These are phyloP conservation scores for Phytophthora constricta DNA, from an alignment of 352 stramenopile species.

Conservation along the genomic window DNA sequence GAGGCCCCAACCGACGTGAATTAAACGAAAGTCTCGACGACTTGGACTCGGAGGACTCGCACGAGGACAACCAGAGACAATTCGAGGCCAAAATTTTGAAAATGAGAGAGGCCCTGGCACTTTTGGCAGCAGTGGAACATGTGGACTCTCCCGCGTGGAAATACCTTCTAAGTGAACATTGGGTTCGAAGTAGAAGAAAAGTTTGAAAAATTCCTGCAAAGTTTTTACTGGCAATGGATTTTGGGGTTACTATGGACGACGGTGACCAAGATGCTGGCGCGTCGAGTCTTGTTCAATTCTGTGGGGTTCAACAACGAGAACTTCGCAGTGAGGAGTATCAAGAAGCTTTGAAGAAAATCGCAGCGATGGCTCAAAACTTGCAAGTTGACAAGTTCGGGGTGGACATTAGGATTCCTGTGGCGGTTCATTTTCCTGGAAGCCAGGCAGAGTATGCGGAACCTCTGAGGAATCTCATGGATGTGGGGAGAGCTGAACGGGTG, in stretches of 20 bases:
- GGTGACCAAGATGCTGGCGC: neutral
- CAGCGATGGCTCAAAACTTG: neutral
- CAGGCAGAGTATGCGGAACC: neutral
- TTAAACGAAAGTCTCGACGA: neutral
- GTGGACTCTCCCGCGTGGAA: conserved; percentile 26
- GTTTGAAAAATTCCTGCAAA: conserved; percentile 17
- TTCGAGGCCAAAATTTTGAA: neutral
- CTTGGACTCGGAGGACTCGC: neutral
- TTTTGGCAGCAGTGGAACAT: conserved; percentile 24
- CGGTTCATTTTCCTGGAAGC: neutral
- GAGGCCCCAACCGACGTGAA: too few relatives aligned
- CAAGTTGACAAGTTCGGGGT: neutral
- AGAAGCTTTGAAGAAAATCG: neutral
- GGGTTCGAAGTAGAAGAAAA: conserved; percentile 8
- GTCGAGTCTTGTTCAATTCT: neutral
- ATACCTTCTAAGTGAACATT: conserved; percentile 25
- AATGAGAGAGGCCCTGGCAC: conserved; percentile 27
- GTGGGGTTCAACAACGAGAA: neutral
- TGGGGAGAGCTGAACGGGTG: neutral
- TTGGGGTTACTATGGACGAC: neutral
- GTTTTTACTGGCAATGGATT: neutral
- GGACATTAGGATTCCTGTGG: neutral
- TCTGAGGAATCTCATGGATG: neutral
- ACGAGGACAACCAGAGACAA: neutral
- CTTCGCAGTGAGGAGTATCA: neutral